Conservation (phyloP, 2,329 filamentous ascomycete species). For the Eutypella sp. region DNA sequence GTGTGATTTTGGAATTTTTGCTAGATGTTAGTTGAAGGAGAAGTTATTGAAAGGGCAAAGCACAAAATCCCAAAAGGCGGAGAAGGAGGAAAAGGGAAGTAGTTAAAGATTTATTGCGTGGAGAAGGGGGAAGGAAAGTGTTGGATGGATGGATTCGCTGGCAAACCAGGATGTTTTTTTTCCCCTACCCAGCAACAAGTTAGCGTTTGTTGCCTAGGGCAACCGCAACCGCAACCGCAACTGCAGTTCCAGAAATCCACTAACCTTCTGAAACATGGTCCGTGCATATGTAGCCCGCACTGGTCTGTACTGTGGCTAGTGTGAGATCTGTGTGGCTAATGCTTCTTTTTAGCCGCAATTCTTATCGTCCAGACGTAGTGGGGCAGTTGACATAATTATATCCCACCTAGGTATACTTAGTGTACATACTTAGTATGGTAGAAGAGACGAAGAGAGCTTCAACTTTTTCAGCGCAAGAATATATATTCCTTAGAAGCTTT, state of each 20-base stretch:
- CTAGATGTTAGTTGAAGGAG: too few species aligned
- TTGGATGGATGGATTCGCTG: too few species aligned
- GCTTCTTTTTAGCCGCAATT: neutral
- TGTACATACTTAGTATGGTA: neutral
- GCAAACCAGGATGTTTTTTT: neutral
- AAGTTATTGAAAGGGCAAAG: neutral
- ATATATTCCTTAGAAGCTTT: neutral
- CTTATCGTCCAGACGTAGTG: neutral
- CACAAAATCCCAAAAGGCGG: too few species aligned
- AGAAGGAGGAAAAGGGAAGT: too few species aligned
- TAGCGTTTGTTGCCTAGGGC: slow-evolving; percentile 3
- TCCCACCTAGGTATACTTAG: neutral
- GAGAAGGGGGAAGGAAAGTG: too few species aligned
- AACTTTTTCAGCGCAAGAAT: neutral
- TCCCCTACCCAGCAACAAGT: neutral
- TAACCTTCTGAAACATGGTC: too few species aligned
- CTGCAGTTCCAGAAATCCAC: too few species aligned
- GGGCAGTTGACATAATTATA: neutral
- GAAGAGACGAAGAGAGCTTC: neutral
- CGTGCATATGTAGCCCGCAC: too few species aligned
- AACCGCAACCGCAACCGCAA: neutral
- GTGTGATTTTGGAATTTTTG: too few species aligned
- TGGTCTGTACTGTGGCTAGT: too few species aligned
- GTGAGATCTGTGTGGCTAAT: too few species aligned
- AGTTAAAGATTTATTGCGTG: neutral